Evolutionary conservation across 306 rosid species (phyloP), one percentile per base, ranked within the genome.

Genomic region (Dryas drummondii): DNA sequence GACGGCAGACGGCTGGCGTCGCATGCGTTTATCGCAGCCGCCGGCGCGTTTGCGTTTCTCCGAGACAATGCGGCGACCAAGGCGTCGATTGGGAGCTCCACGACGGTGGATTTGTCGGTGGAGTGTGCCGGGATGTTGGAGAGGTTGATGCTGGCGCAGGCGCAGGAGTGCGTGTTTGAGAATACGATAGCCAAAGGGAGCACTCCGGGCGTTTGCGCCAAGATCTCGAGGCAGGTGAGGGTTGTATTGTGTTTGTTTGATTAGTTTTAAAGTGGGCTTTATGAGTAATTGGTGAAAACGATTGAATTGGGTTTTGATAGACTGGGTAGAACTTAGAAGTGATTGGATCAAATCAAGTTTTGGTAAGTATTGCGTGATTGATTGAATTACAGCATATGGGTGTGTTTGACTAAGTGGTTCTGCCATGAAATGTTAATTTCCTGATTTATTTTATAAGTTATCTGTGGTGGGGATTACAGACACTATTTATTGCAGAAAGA

Each of bases 91-190:
- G 98, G 98, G 19, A 76, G 60, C 67, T 87, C 97, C 4, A 82
- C 93, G n/a, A 92, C 99, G 0, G 87, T 90, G 51, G 99, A 94
- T 72, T 56, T 94, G 73, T 84, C 97, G 14, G 88, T 87, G 11
- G 99, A 94, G 82, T 90, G 98, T 47, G 87, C 88, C 0, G 98
- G 98, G 17, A 94, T 92, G 99, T 70, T 94, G 79, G 99, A 94
- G 86, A 84, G 93, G 87, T 72, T 94, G 80, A 92, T 94, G 93
- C 90, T 94, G 51, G 99, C 99, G 1, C 98, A 94, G 87, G 98
- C 99, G 19, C 99, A 94, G 82, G 99, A 94, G 85, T 90, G 96
- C 9, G 97, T 92, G 27, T 94, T 94, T 16, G 99, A 94, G 90
- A 94, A 92, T 70, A 76, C 93, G 9, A 94, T 94, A 27, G 97